Evolutionary conservation across 2,329 filamentous ascomycete genomes (phyloP), one percentile per base, ranked within the genome.

Genomic region (Raffaelea albimanens): DNA sequence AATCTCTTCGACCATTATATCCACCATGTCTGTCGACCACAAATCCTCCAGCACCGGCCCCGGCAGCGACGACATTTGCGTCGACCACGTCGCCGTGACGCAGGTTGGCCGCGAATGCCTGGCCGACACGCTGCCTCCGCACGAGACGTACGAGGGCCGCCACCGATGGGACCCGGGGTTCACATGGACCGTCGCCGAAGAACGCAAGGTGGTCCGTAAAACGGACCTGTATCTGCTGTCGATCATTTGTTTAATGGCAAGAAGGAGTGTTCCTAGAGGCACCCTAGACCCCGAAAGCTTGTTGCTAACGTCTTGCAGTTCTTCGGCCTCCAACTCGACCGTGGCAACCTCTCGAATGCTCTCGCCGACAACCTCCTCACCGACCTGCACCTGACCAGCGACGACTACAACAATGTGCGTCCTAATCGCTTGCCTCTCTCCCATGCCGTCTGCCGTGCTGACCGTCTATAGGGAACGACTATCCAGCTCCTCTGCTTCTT

Each of bases 331-430:
- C 78, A 83, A 57, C 64, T 83, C 8, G 80, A 83, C 58, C 68
- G 81, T 43, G 78, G 78, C 45, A 84, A 84, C 56, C 64, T 84
- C 57, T 69, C 68, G 47, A 80, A 81, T 54, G 80, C 79, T 3
- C 63, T 79, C 25, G 78, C 76, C 2, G 80, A 83, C 57, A 76
- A 79, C 55, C 68, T 85, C 56, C 67, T 85, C 9, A 64, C 60
- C 43, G 82, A 81, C 48, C 59, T 74, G 23, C 58, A 62, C 1
- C 49, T 75, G 48, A 69, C 59, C 0, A 70, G 65, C 10, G 67
- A 76, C 57, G 72, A 78, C 50, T 79, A 77, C 58, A 80, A 80
- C 53, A 71, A 78, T 56, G 66, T 65, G 29, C 22, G 34, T 38
- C 13, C 25, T 29, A 13, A 7, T 29, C 7, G 25, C 25, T 7